A percentile compares a stretch with the other conserved stretches of the same genome.
Conservation (phyloP, 306 rosid species). For the Ochetophila trinervis region DNA sequence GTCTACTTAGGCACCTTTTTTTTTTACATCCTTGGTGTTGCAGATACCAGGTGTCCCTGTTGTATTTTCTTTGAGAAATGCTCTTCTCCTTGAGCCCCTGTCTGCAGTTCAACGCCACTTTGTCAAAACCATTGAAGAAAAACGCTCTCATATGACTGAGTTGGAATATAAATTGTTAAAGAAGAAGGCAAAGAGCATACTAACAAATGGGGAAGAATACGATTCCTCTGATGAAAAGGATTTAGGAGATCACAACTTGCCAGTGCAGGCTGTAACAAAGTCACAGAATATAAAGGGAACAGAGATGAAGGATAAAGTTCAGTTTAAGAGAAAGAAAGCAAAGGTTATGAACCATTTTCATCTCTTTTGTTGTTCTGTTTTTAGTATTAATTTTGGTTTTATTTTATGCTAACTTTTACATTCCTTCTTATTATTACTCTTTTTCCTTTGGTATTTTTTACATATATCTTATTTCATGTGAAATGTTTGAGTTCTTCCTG, state of each 20-base stretch:
- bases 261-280: constrained; percentile 26
- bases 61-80: constrained; percentile 61
- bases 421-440: background rate
- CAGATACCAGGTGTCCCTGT: constrained; percentile 87
- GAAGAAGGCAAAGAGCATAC: constrained; percentile 21
- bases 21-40: background rate
- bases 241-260: constrained; percentile 35
- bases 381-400: background rate
- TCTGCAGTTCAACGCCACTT: constrained; percentile 55
- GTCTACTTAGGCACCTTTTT: background rate
- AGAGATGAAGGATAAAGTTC: constrained; percentile 54
- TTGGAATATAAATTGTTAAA: constrained; percentile 40
- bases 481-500: background rate
- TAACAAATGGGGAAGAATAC: constrained; percentile 27
- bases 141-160: constrained; percentile 50
- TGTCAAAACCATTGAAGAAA: constrained; percentile 59
- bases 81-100: constrained; percentile 66
- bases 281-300: constrained; percentile 14
- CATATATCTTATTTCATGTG: background rate
- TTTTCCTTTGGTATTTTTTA: background rate
- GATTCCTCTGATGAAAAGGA: constrained; percentile 33
- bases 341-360: constrained; percentile 44
- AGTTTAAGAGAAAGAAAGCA: constrained; percentile 75
- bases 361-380: background rate
- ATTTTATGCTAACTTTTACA: background rate